Conservation (phyloP, 2,329 filamentous ascomycete species). For the Aspergillus quadrilineatus region DNA sequence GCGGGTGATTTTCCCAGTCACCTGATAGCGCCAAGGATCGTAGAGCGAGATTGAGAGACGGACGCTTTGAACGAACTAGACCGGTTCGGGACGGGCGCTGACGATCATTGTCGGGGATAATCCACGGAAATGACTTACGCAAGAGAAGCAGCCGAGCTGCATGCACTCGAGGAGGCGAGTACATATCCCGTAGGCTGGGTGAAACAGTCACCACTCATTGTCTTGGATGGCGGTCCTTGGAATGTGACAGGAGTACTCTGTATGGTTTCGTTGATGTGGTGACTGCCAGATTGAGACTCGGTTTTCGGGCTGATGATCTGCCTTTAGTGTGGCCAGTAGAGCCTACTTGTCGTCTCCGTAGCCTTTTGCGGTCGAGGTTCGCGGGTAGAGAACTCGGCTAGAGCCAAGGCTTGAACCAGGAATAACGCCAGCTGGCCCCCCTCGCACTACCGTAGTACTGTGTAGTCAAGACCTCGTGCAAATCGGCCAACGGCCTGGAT, state of each 20-base stretch:
- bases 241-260: too few relatives aligned
- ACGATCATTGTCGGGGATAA: slow-evolving; percentile 6
- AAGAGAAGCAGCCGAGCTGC: slow-evolving; percentile 2
- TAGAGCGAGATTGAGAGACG: not conserved
- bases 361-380: slow-evolving; percentile 22
- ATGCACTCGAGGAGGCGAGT: not conserved
- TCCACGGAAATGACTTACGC: slow-evolving; percentile 6
- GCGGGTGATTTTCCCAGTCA: slow-evolving; percentile 7
- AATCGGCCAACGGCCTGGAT: slow-evolving; percentile 5
- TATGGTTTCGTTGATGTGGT: too few relatives aligned
- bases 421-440: slow-evolving; percentile 4
- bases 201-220: not conserved
- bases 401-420: slow-evolving; percentile 16
- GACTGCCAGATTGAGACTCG: not conserved
- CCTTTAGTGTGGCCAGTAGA: slow-evolving; percentile 1
- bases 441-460: not conserved
- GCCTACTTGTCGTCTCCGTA: slow-evolving; percentile 17
- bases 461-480: slow-evolving; percentile 1
- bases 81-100: not conserved
- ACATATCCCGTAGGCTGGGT: not conserved
- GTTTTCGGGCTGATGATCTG: slow-evolving; percentile 21
- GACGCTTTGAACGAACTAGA: not conserved
- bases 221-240: not conserved
- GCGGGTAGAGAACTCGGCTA: slow-evolving; percentile 11
- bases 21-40: not conserved